These are phyloP conservation scores for Eucalyptus virginea DNA, from an alignment of 345 rosid species.

Conservation along the genomic window DNA sequence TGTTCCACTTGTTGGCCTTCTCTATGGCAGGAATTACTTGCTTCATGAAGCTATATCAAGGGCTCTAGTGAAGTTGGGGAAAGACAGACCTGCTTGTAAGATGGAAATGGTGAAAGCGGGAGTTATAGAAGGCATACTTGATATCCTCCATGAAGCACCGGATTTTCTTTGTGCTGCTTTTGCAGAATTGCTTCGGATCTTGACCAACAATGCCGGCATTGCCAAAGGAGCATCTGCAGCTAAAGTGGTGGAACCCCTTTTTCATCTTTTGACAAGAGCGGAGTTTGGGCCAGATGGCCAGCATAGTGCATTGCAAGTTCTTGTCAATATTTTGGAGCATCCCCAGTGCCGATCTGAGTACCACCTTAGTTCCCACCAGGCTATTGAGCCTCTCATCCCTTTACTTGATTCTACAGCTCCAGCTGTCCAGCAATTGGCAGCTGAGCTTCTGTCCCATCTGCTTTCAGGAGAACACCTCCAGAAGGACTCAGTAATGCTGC, in stretches of 20 bases:
- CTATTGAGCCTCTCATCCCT: conserved; percentile 88
- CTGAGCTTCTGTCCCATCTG: conserved; percentile 95
- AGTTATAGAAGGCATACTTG: conserved; percentile 79
- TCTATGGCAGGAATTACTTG: conserved; percentile 72
- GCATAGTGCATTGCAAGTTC: conserved; percentile 91
- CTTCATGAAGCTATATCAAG: conserved; percentile 97
- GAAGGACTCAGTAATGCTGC: conserved; percentile 76
- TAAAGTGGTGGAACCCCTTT: conserved; percentile 90
- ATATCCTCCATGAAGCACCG: conserved; percentile 90
- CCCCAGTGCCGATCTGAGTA: conserved; percentile 90
- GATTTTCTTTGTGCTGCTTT: conserved; percentile 91
- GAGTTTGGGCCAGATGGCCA: conserved; percentile 95
- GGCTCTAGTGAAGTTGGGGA: conserved; percentile 93
- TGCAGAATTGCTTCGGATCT: conserved; percentile 84
- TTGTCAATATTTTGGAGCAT: conserved; percentile 92
- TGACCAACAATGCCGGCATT: conserved; percentile 92
- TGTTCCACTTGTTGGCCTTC: conserved; percentile 96
- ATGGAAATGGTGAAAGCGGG: conserved; percentile 99
- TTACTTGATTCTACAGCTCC: conserved; percentile 90
- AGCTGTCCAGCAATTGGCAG: conserved; percentile 94
- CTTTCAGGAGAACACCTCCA: conserved; percentile 84
- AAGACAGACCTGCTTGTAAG: conserved; percentile 96
- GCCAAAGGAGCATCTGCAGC: conserved; percentile 95
- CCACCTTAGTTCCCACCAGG: conserved; percentile 69
- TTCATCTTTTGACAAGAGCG: conserved; percentile 52